These are phyloP conservation scores for Rhizopogon salebrosus DNA, from an alignment of 768 basidiomycete species.

Conservation along the genomic window DNA sequence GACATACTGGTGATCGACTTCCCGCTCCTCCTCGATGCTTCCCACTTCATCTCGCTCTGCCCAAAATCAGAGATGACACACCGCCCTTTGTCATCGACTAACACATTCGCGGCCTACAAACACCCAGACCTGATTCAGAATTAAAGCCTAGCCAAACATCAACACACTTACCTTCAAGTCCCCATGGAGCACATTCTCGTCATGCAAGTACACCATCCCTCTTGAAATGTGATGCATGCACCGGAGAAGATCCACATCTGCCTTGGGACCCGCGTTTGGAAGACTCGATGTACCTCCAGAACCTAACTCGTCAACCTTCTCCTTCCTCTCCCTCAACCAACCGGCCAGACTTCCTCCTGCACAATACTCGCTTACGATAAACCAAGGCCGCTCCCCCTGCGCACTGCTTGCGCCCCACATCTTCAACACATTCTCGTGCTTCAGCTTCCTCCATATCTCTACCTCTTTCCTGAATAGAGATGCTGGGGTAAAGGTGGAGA, in stretches of 20 bases:
- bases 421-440: slow-evolving; percentile 9
- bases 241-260: neutral
- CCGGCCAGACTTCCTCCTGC: slow-evolving; percentile 13
- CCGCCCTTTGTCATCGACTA: slow-evolving; percentile 60
- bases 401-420: slow-evolving; percentile 12
- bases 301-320: slow-evolving; percentile 8
- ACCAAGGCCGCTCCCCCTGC: slow-evolving; percentile 5
- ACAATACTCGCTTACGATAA: neutral
- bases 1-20: slow-evolving; percentile 41
- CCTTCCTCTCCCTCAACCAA: slow-evolving; percentile 43
- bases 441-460: slow-evolving; percentile 10
- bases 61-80: slow-evolving; percentile 84
- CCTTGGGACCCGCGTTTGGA: neutral
- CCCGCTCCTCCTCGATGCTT: slow-evolving; percentile 59
- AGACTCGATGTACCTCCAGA: neutral
- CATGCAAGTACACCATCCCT: slow-evolving; percentile 13
- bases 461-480: slow-evolving; percentile 52
- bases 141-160: neutral
- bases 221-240: slow-evolving; percentile 12
- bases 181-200: slow-evolving; percentile 44
- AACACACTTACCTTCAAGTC: slow-evolving; percentile 61
- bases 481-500: slow-evolving; percentile 55
- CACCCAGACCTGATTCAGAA: neutral
- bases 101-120: slow-evolving; percentile 64
- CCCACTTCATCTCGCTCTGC: slow-evolving; percentile 73